Base-by-base conservation (phyloP, 768 basidiomycete genomes). In the Erythrobasidium yunnanense region DNA sequence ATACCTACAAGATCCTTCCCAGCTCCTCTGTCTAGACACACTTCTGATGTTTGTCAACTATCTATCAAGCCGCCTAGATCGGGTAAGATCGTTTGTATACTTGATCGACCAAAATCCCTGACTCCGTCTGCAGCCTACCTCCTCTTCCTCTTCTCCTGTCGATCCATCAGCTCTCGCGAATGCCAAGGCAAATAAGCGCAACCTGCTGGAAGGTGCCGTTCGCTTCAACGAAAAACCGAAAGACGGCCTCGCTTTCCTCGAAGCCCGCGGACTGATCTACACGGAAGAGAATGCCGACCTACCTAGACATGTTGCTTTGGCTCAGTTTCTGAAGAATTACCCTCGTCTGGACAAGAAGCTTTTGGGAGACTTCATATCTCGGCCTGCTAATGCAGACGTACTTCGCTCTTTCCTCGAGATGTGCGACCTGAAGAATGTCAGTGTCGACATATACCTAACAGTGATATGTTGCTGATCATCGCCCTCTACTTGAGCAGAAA, bases 181-280 rank as follows among this genome's bases (percentile, higher is more conserved):
- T 68, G 81, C 78, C 35, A 93, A 99, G 75, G 86, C 87, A 0
- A 83, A 83, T 73, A 99, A 99, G 77, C 86, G 87, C 57, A 78
- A 91, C 4, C 84, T 95, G 30, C 77, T 92, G 53, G 81, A 85
- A 0, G 93, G 90, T 2, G 88, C 89, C 4, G 78, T 84, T 1
- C 83, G 85, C 35, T 99, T 97, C 79, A 99, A 99, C 73, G 77
- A 82, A 15, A 96, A 96, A 77, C 92, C 95, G 0, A 97, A 93
- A 77, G 79, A 81, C 34, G 95, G 91, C 0, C 76, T 97, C 27
- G 82, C 88, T 1, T 96, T 90, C 77, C 80, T 97, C 34, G 90
- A 96, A 74, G 90, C 95, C 73, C 86, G 93, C 73, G 84, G 84
- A n/a, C 79, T 99, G 45, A 88, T 99, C 54, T 71, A 72, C 45